Percentiles rank a stretch among this genome's conserved stretches.
phyloP scores from a whole-genome alignment of 345 rosid genomes.

The Moricandia arvensis region DNA sequence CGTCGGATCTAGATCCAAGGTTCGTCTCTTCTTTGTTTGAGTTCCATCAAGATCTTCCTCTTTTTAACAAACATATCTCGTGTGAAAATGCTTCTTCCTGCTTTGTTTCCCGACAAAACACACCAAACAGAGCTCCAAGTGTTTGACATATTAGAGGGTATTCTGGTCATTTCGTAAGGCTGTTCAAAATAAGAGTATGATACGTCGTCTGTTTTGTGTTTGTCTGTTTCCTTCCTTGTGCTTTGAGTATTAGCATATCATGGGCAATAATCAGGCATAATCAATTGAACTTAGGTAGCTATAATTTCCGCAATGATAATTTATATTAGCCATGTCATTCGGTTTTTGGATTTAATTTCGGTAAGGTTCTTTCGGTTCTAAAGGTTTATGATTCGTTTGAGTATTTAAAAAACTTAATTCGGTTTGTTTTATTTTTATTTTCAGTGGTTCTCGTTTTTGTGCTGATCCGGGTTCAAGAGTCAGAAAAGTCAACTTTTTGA shows the following conservation, averaged over 20 bases:
- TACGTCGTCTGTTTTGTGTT: slow-evolving; percentile 2
- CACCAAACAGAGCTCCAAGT: not conserved
- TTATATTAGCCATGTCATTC: too few relatives aligned
- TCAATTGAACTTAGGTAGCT: not conserved
- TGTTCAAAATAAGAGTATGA: not conserved
- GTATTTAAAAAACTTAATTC: too few relatives aligned
- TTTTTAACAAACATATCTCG: not conserved
- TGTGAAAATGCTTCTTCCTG: not conserved
- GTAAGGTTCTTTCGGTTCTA: too few relatives aligned
- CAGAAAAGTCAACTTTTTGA: too few relatives aligned
- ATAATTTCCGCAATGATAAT: not conserved
- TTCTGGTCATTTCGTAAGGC: not conserved
- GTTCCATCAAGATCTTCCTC: not conserved
- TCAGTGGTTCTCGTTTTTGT: too few relatives aligned
- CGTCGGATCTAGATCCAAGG: slow-evolving; percentile 76
- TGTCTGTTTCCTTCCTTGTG: not conserved
- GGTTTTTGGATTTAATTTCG: too few relatives aligned
- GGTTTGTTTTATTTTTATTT: too few relatives aligned
- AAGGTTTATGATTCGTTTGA: too few relatives aligned
- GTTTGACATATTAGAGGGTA: not conserved
- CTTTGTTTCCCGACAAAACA: not conserved
- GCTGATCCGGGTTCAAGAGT: too few relatives aligned
- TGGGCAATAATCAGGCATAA: not conserved
- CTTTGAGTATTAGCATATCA: not conserved
- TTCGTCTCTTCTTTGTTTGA: slow-evolving; percentile 20